These are phyloP conservation scores for Aspergillus nanangensis DNA, from an alignment of 495 filamentous ascomycete species.

Conservation along the genomic window DNA sequence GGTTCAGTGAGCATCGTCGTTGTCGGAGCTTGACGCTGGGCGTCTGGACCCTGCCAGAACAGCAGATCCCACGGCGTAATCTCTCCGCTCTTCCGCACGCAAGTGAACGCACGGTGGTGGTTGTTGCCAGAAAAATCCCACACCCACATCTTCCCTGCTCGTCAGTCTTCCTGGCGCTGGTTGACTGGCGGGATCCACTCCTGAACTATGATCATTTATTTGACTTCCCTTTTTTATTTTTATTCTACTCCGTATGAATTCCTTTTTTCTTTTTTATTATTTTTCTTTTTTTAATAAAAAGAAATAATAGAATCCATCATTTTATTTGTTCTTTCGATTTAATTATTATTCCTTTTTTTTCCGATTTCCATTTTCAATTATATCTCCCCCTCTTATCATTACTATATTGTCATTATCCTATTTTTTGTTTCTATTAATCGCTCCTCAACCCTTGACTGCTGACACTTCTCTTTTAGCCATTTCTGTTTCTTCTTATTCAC, in stretches of 20 bases:
- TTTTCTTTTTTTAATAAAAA: conserved; percentile 3
- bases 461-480: conserved; percentile 7
- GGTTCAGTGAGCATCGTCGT: conserved; percentile 12
- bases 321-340: conserved; percentile 2
- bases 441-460: conserved; percentile 10
- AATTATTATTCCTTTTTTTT: conserved; percentile 3
- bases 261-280: neutral
- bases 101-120: conserved; percentile 16
- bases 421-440: no score
- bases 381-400: no score
- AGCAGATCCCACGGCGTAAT: conserved; percentile 10
- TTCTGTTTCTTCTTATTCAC: conserved; percentile 5
- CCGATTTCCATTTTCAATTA: no score
- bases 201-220: conserved; percentile 2
- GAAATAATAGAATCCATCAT: neutral
- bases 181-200: conserved; percentile 16
- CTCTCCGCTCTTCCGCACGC: conserved; percentile 20
- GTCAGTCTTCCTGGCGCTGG: no score
- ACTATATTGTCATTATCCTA: no score
- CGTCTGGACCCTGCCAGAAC: conserved; percentile 16
- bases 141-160: no score
- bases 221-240: conserved; percentile 1
- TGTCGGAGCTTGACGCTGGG: conserved; percentile 17
- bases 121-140: conserved; percentile 14
- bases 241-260: neutral